Base-by-base conservation (phyloP, 257 asterid genomes). In the Galeopsis tetrahit region DNA sequence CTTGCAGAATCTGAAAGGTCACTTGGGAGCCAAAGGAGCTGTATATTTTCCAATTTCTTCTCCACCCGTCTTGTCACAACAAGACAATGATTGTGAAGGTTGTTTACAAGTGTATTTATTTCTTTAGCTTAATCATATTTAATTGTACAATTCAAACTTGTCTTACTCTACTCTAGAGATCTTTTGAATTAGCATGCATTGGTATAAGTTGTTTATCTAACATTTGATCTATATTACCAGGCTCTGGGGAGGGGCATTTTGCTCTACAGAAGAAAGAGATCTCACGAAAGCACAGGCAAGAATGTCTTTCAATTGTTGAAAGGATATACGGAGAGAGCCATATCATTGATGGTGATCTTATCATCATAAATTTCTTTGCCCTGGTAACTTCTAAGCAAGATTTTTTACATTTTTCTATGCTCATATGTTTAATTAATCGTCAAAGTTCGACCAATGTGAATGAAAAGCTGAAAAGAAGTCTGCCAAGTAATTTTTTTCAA, bases 291-390 rank as follows among this genome's bases (percentile, higher is more conserved):
- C 97, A 94, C 71, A 88, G 97, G 77, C 85, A 83, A 72, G 88
- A 91, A 43, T 91, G 96, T 77, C 69, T 86, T 71, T 84, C 84
- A 3, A 68, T 79, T 52, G 56, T 85, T 80, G 97, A 89, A 73
- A 77, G 64, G 80, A 84, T 91, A 69, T 91, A 82, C 80, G 96
- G 91, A 78, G 96, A 84, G 59, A 84, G 69, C 70, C 69, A 83
- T 55, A 67, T 75, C 82, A 67, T 82, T 75, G 85, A 85, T 77
- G 88, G 87, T 55, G 97, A 94, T 72, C 75, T 85, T 74, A 83
- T 94, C 72, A 75, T 89, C 76, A 91, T 94, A 73, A 94, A 94
- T 79, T 88, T 91, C 80, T 94, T 94, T 76, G 97, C 97, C 6
- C 84, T 94, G 97, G 98, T 94, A 91, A 80, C 56, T 56, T 73